phyloP scores from a whole-genome alignment of 352 stramenopile species.

The Phytophthora brassicae region DNA sequence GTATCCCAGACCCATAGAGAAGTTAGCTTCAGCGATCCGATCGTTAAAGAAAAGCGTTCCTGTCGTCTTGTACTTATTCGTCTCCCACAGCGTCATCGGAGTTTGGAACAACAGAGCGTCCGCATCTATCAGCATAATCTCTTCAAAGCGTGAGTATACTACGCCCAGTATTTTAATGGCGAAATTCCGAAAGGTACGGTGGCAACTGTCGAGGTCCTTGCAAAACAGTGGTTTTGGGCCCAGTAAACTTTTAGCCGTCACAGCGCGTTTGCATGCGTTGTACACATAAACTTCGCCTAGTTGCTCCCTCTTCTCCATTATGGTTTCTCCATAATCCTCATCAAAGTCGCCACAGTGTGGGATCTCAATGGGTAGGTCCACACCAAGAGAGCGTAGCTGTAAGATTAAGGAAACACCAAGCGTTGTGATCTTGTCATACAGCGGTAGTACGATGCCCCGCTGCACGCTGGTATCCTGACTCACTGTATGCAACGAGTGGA shows the following conservation, averaged over 20 bases:
- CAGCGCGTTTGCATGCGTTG: slow-evolving; percentile 58
- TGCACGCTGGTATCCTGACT: slow-evolving; percentile 31
- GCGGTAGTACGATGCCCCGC: slow-evolving; percentile 60
- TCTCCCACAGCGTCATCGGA: slow-evolving; percentile 55
- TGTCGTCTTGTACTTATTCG: slow-evolving; percentile 48
- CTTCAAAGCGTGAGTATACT: slow-evolving; percentile 63
- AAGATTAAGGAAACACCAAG: slow-evolving; percentile 67
- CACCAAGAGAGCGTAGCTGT: slow-evolving; percentile 50
- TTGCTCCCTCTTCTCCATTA: slow-evolving; percentile 35
- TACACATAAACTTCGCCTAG: slow-evolving; percentile 62
- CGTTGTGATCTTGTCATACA: slow-evolving; percentile 63
- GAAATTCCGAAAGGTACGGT: slow-evolving; percentile 55
- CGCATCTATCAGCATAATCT: slow-evolving; percentile 79
- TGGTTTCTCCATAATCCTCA: slow-evolving; percentile 32
- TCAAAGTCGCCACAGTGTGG: slow-evolving; percentile 70
- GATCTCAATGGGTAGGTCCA: slow-evolving; percentile 66
- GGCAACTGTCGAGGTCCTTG: slow-evolving; percentile 38
- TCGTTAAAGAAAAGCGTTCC: slow-evolving; percentile 77
- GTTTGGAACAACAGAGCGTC: slow-evolving; percentile 69
- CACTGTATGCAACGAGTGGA: slow-evolving; percentile 31
- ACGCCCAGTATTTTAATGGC: slow-evolving; percentile 67
- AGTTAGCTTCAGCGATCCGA: slow-evolving; percentile 41
- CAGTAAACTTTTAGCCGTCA: slow-evolving; percentile 25
- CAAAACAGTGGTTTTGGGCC: slow-evolving; percentile 59
- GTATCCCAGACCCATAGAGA: slow-evolving; percentile 30